Evolutionary conservation across 148 eudicot genomes (phyloP).

Genomic region (Gaultheria prostrata): DNA sequence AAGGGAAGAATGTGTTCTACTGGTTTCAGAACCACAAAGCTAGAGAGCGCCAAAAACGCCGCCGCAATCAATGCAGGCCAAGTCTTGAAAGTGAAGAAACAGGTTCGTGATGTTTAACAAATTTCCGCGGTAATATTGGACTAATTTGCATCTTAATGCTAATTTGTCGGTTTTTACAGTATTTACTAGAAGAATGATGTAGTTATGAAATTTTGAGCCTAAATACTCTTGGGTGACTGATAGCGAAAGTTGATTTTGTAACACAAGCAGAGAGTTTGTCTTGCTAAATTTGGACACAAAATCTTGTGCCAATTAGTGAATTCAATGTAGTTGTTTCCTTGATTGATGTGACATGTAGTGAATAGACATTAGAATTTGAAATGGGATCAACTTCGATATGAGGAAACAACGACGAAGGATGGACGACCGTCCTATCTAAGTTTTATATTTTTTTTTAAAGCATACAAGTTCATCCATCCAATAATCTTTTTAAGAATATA

Average conservation of each 20-base stretch:
- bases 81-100: neutral
- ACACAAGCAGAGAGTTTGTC: neutral
- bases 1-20: constrained; percentile 46
- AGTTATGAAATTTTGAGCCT: too few relatives aligned
- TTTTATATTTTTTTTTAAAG: too few relatives aligned
- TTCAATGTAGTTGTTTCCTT: neutral
- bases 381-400: neutral
- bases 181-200: too few relatives aligned
- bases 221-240: too few relatives aligned
- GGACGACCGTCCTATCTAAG: neutral
- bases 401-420: too few relatives aligned
- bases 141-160: neutral
- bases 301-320: neutral
- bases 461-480: neutral
- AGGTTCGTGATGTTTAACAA: constrained; percentile 3
- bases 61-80: neutral
- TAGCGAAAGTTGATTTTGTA: neutral
- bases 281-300: neutral
- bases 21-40: constrained; percentile 50
- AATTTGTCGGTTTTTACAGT: neutral
- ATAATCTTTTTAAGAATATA: neutral
- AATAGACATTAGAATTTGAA: neutral
- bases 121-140: neutral
- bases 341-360: neutral
- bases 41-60: constrained; percentile 31